Evolutionary conservation across 768 basidiomycete species (phyloP).

Genomic region (Candolleomyces aberdarensis): DNA sequence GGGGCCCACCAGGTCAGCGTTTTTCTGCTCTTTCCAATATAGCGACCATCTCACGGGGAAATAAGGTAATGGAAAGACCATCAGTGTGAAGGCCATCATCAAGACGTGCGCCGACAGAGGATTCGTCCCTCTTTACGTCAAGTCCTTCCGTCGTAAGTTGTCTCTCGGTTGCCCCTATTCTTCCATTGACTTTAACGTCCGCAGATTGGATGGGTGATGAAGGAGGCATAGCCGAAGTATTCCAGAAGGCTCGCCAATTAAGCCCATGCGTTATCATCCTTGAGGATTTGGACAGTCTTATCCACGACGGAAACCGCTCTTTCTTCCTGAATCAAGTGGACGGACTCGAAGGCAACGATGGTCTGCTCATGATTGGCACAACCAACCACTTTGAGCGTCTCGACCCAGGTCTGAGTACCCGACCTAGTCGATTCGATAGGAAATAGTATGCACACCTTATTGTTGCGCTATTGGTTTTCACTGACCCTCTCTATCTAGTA

Average conservation of each 20-base stretch:
- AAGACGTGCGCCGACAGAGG: slow-evolving; percentile 61
- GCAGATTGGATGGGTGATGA: slow-evolving; percentile 62
- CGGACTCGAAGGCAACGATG: slow-evolving; percentile 77
- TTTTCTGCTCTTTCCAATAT: too few relatives aligned
- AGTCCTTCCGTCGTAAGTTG: slow-evolving; percentile 65
- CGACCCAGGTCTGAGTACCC: slow-evolving; percentile 70
- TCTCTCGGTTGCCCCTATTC: not conserved
- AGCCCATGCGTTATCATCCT: slow-evolving; percentile 65
- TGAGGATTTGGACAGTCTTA: slow-evolving; percentile 68
- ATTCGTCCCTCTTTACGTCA: slow-evolving; percentile 75
- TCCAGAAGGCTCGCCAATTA: slow-evolving; percentile 67
- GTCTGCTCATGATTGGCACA: slow-evolving; percentile 71
- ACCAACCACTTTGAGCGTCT: slow-evolving; percentile 84
- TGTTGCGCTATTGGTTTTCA: not conserved
- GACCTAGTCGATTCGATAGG: slow-evolving; percentile 83
- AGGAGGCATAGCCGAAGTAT: slow-evolving; percentile 61
- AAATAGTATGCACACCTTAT: slow-evolving; percentile 60
- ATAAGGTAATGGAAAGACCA: slow-evolving; percentile 80
- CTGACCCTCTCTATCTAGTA: slow-evolving; percentile 32
- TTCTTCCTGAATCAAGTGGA: slow-evolving; percentile 90
- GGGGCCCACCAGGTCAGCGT: slow-evolving; percentile 68
- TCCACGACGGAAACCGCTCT: slow-evolving; percentile 74
- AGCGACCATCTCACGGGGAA: not conserved
- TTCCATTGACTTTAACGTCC: not conserved
- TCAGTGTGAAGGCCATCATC: slow-evolving; percentile 81